These are phyloP conservation scores for Eucalyptus pauciflora DNA, from an alignment of 345 rosid genomes.

Conservation along the genomic window DNA sequence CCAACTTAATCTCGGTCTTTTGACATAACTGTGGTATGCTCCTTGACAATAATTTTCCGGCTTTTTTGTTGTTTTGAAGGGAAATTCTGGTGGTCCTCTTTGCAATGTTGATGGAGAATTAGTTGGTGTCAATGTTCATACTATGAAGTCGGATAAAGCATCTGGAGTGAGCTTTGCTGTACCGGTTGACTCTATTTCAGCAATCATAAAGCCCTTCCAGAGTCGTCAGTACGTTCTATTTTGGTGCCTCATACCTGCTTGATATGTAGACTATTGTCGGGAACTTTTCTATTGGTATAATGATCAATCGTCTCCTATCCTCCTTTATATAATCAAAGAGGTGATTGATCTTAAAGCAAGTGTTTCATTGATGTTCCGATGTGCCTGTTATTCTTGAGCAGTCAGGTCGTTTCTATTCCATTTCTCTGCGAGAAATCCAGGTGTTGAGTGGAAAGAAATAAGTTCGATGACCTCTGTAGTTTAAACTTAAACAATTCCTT, in stretches of 20 bases:
- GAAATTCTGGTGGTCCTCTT: conserved; percentile 95
- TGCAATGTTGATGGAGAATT: conserved; percentile 86
- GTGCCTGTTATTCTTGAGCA: background rate
- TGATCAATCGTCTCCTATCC: background rate
- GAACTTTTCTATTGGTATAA: background rate
- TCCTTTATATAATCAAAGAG: background rate
- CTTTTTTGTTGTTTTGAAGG: conserved; percentile 17
- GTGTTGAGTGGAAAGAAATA: background rate
- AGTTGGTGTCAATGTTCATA: conserved; percentile 57
- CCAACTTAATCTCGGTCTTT: background rate
- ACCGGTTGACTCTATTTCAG: conserved; percentile 37
- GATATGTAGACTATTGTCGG: background rate
- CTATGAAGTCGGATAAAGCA: conserved; percentile 60
- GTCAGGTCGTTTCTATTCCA: background rate
- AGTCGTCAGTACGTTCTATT: background rate
- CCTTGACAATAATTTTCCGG: accelerated
- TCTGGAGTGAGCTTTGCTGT: conserved; percentile 76
- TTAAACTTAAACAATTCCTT: background rate
- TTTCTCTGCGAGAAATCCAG: background rate
- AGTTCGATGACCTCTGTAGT: background rate
- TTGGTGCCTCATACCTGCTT: background rate
- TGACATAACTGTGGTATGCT: background rate
- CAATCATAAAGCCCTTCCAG: background rate
- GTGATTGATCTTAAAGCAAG: background rate
- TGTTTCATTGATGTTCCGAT: background rate